A percentile compares a stretch with the other conserved stretches of the same genome.
Evolutionary conservation across 164 flowering plant species (phyloP).

Genomic region (Stephania japonica): DNA sequence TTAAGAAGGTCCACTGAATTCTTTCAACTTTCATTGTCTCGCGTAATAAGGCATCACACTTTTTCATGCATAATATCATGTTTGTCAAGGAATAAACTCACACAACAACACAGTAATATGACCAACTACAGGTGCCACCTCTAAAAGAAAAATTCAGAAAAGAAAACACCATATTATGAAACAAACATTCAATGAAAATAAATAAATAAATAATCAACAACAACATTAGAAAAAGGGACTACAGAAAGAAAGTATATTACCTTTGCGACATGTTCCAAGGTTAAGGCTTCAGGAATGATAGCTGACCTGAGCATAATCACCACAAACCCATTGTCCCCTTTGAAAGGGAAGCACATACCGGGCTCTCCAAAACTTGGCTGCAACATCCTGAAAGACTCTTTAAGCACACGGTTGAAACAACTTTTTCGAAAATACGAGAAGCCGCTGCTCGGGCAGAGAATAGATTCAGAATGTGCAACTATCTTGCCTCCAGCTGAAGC

Average conservation of each 20-base stretch:
- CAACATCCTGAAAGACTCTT: conserved; percentile 50
- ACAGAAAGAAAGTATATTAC: conserved; percentile 23
- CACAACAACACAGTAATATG: neutral
- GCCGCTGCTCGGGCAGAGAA: conserved; percentile 19
- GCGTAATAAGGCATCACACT: neutral
- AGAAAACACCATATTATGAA: neutral
- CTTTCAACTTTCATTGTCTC: neutral
- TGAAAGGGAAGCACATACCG: conserved; percentile 76
- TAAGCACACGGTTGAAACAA: conserved; percentile 24
- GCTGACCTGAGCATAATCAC: conserved; percentile 52
- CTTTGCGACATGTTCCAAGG: conserved; percentile 84
- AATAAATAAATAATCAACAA: neutral
- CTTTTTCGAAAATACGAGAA: conserved; percentile 17
- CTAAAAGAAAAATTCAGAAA: neutral
- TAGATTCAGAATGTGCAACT: conserved; percentile 59
- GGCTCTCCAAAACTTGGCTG: conserved; percentile 91
- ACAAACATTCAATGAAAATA: neutral
- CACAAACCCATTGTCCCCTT: conserved; percentile 65
- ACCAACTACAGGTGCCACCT: neutral
- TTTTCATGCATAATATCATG: neutral
- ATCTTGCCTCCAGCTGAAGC: conserved; percentile 56
- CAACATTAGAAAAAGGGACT: neutral
- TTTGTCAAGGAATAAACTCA: neutral
- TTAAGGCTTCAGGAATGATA: conserved; percentile 68
- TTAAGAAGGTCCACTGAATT: neutral